Evolutionary conservation across 805 yeast species (phyloP), one percentile per base, ranked within the genome.

Genomic region (Metschnikowia dekortorum): DNA sequence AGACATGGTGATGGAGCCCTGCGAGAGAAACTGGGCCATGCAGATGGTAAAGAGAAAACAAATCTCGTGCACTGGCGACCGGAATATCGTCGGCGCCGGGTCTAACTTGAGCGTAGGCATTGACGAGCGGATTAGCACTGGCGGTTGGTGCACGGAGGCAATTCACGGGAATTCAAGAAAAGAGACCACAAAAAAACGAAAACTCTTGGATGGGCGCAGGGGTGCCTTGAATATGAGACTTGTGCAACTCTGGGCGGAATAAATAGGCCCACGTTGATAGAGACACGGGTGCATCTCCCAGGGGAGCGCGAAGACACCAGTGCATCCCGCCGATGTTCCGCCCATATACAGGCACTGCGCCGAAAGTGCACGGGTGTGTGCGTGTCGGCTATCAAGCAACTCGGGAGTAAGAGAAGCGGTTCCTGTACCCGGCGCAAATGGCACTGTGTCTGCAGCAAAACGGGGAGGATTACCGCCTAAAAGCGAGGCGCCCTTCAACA

Each of bases 1-100:
- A 5, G 70, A 62, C 72, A 71, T 67, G 41, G 74, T 63, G 22
- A 70, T 64, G 39, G 72, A 65, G 14, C 64, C 74, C 53, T 71
- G 76, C 39, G 67, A 55, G 26, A 71, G 53, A 39, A 71, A 63
- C 60, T 71, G 75, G 5, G 71, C 74, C 52, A 53, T 32, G 50
- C 56, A 55, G 6, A 57, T 48, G 13, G 38, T 36, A 18, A 52
- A 46, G 39, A 49, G 52, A 28, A 55, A 44, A 26, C 51, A 48
- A 8, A 51, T 5, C 47, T 57, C 60, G 36, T 57, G 59, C 13
- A 41, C 39, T 10, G 33, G 36, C 13, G 57, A 53, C 42, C 35
- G 22, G 14, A 56, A 37, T 11, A 53, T 18, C 2, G 39, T 34
- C 8, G 60, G 60, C 4, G 58, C 49, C 4, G 53, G 43, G 26